These are phyloP conservation scores for Aspergillus nomiae DNA, from an alignment of 2,329 filamentous ascomycete genomes.

Conservation along the genomic window DNA sequence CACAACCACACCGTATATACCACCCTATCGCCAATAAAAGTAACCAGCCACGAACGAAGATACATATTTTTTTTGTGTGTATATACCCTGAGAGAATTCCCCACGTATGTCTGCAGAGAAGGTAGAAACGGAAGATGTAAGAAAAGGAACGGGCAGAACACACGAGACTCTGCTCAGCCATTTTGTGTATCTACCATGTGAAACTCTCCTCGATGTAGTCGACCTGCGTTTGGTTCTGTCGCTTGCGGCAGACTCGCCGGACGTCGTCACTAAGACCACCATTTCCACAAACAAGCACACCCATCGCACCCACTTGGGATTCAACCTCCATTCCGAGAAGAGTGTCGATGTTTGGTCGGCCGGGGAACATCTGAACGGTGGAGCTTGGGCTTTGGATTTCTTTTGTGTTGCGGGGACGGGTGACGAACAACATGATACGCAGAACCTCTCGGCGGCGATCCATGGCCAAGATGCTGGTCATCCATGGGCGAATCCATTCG, in stretches of 20 bases:
- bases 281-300: slow-evolving; percentile 77
- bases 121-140: not conserved
- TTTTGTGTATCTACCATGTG: slow-evolving; percentile 40
- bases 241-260: slow-evolving; percentile 65
- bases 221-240: slow-evolving; percentile 63
- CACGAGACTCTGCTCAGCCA: not conserved
- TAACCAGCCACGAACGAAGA: not conserved
- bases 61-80: not conserved
- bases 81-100: not conserved
- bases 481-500: slow-evolving; percentile 91
- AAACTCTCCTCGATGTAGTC: slow-evolving; percentile 81
- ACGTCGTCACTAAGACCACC: slow-evolving; percentile 77
- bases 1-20: not conserved
- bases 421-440: slow-evolving; percentile 86
- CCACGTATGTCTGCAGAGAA: not conserved
- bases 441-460: slow-evolving; percentile 80
- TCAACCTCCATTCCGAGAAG: slow-evolving; percentile 81
- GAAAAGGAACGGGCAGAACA: not conserved
- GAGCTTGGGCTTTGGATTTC: slow-evolving; percentile 75
- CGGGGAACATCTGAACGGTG: slow-evolving; percentile 89
- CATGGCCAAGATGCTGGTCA: slow-evolving; percentile 75
- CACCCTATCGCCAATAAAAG: not conserved
- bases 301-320: slow-evolving; percentile 84
- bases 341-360: slow-evolving; percentile 78
- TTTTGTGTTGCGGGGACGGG: slow-evolving; percentile 78